Conservation (phyloP, 2,329 filamentous ascomycete species). For the Pseudogymnoascus verrucosus region DNA sequence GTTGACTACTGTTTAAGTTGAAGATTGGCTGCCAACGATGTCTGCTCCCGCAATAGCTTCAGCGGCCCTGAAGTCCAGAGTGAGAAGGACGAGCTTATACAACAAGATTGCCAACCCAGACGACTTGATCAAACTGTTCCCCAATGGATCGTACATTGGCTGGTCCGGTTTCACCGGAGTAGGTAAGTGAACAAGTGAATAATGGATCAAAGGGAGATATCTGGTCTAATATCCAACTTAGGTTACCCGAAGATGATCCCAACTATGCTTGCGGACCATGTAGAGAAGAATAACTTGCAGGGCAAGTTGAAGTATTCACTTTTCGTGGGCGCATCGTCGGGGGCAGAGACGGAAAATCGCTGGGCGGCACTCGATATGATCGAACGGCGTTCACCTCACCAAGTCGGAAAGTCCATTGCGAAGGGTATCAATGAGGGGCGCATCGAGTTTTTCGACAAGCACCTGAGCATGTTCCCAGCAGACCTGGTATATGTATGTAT, state of each 20-base stretch:
- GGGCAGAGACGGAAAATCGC: constrained; percentile 78
- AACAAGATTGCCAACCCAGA: constrained; percentile 73
- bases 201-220: neutral
- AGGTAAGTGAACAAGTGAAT: constrained; percentile 32
- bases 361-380: constrained; percentile 92
- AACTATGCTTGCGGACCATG: constrained; percentile 75
- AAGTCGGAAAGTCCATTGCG: constrained; percentile 83
- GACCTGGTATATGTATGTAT: constrained; percentile 61
- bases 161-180: constrained; percentile 91
- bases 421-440: constrained; percentile 84
- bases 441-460: constrained; percentile 92
- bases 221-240: neutral
- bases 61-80: constrained; percentile 61
- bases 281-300: constrained; percentile 78
- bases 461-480: constrained; percentile 84
- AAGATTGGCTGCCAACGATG: neutral
- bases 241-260: constrained; percentile 47
- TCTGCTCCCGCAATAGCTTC: constrained; percentile 19
- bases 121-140: constrained; percentile 73
- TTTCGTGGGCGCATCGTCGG: constrained; percentile 84
- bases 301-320: constrained; percentile 79
- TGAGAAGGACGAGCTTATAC: constrained; percentile 68
- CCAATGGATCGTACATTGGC: constrained; percentile 77
- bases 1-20: neutral
- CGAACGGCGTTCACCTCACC: constrained; percentile 73